Evolutionary conservation across 2,329 filamentous ascomycete species (phyloP), one percentile per base, ranked within the genome.

Genomic region (Fusarium anguioides): DNA sequence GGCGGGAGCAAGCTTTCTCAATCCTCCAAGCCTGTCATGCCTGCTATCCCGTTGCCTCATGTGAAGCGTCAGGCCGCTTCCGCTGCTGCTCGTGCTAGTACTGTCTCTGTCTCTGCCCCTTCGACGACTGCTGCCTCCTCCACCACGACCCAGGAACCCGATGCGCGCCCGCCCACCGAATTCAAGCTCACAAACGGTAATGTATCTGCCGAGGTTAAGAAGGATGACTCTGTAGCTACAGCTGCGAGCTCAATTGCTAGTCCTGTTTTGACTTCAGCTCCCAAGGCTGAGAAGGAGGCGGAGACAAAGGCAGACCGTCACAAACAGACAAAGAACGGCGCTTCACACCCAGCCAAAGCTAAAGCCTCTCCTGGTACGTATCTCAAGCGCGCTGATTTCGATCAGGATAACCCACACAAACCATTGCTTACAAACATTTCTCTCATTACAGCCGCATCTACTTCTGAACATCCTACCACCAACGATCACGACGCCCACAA

Each of bases 41-140:
- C 79, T 59, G 79, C 75, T 54, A 75, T 81, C 42, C 79, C 79
- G 46, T 66, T 81, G 62, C 77, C 77, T 18, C 75, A 79, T 62
- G 73, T 77, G 48, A 81, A 79, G 67, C 78, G 78, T 55, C 75
- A 79, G 67, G 75, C 76, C 56, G 75, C 77, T 35, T 70, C 75
- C 12, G 69, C 75, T 21, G 73, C 76, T 29, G 73, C 73, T 48
- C 72, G 76, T 54, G 64, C 74, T 24, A 68, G 68, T 55, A 54
- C 68, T 54, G 37, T 58, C 48, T 52, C 68, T 54, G 37, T 58
- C 48, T 52, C 60, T 24, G 39, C 51, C 51, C 46, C 59, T 54
- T 52, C 66, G 17, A 46, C 42, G 42, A 45, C 53, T 56, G 20
- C 53, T 46, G 42, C 49, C 31, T 52, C 69, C 40, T 58, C 47